Evolutionary conservation across 441 rosid species (phyloP), one percentile per base, ranked within the genome.

Genomic region (Flueggea neowawraea): DNA sequence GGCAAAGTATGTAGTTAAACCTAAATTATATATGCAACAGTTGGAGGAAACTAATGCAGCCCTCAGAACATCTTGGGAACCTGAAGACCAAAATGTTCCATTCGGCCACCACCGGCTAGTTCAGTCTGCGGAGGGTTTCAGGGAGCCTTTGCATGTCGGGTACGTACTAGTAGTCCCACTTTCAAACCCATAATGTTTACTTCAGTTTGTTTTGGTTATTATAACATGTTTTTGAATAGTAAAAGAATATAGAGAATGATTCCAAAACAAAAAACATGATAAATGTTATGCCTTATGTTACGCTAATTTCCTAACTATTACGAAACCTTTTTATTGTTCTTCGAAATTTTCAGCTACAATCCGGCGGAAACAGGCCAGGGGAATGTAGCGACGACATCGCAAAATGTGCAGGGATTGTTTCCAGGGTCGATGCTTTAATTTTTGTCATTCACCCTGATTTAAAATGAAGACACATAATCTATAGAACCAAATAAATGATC

Each of bases 371-470:
- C 86, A 62, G 70, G 71, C 57, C 67, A 68, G 62, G 78, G 10
- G 55, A 65, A 64, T 36, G 69, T 75, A 14, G 68, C 83, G 70
- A 52, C 71, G 70, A 73, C 89, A 41, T 52, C 80, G 31, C 79
- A 83, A 61, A 77, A 77, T 69, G 75, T 65, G 31, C 73, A 53
- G 56, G 85, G 82, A 33, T 74, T 80, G 69, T 74, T 75, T 51
- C 91, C 84, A 16, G 88, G 84, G 10, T 89, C 90, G 96, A 83
- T 84, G 92, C 71, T 75, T 64, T 85, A 79, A 80, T 55, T 58
- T n/a, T 41, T 28, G 15, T 47, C 14, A 4, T 47, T 47, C 41
- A 36, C 6, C 41, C 9, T 5, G 41, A 8, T 36, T 36, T 36
- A 22, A 5, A 36, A 36, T 36, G 41, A 36, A 36, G 41, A 36